Base-by-base conservation (phyloP, 257 asterid species). In the Oldenlandia corymbosa region DNA sequence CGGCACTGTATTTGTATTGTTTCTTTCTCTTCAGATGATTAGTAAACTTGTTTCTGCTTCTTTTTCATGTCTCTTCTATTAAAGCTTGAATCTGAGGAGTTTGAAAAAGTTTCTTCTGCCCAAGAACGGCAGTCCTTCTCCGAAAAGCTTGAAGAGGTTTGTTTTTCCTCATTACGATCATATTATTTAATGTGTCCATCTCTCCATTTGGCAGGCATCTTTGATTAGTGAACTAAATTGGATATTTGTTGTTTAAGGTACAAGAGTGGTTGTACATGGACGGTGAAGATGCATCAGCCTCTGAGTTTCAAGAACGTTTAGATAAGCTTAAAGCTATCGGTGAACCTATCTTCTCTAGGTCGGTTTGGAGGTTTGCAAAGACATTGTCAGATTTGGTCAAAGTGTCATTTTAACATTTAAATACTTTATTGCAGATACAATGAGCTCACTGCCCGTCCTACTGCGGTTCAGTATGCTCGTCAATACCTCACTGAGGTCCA, bases 221-320 rank as follows among this genome's bases (percentile, higher is more conserved):
- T 42, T 42, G 20, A 11, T 5, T 66, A 55, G 28, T 57, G 46
- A 36, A 59, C 52, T 53, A 58, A 46, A 54, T 58, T 39, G 12
- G n/a, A n/a, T 42, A 28, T 65, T 69, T 54, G 60, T 23, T 79
- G 50, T 65, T 75, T 73, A 81, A 93, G 99, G 97, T 80, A 59
- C 92, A 93, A 79, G 99, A 93, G 24, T 93, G 99, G 99, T 71
- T 93, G 80, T 93, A 93, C 73, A 87, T 92, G 74, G 99, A 93
- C 75, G 99, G 97, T 66, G 99, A 93, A 82, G 99, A 93, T 80
- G 99, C 97, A 71, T 83, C 95, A 75, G 96, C 95, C 55, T 49
- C 83, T 71, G 91, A 90, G 71, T 93, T 93, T 74, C 77, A 87
- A 79, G 81, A 85, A 74, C 94, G 79, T 56, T 76, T 90, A 70